These are phyloP conservation scores for Fraxinus pennsylvanica DNA, from an alignment of 257 asterid species.

Conservation along the genomic window DNA sequence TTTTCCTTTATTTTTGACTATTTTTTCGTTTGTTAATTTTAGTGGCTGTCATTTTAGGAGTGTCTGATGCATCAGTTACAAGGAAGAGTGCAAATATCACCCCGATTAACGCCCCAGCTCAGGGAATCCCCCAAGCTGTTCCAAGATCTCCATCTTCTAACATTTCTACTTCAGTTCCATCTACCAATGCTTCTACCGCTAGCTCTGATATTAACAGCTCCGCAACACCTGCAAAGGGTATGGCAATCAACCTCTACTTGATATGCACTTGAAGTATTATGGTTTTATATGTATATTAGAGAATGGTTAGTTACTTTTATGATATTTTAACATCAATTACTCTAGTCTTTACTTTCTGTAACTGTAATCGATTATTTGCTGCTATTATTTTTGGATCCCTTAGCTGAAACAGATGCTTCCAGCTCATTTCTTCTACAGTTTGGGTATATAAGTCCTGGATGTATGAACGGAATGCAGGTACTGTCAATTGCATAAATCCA, in stretches of 20 bases:
- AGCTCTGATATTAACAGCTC: constrained; percentile 35
- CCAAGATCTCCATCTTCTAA: constrained; percentile 52
- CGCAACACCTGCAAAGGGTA: constrained; percentile 67
- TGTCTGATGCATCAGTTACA: constrained; percentile 38
- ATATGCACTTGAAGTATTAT: constrained; percentile 1
- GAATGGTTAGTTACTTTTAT: too few species aligned
- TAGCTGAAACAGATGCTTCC: constrained; percentile 61
- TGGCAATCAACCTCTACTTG: constrained; percentile 27
- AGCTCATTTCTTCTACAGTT: constrained; percentile 74
- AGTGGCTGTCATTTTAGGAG: constrained; percentile 34
- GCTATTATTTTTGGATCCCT: constrained; percentile 20
- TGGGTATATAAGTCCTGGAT: constrained; percentile 84
- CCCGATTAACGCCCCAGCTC: constrained; percentile 42
- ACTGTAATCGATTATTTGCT: constrained; percentile 21
- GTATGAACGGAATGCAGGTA: constrained; percentile 85
- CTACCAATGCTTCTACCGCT: constrained; percentile 44
- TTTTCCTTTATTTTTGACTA: too few species aligned
- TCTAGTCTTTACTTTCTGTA: constrained; percentile 12
- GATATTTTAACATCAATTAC: not conserved
- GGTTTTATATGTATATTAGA: too few species aligned
- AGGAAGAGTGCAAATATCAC: constrained; percentile 32
- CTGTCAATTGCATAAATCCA: constrained; percentile 12
- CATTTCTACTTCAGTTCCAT: constrained; percentile 44
- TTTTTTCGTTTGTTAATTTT: not conserved
- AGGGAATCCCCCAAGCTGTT: constrained; percentile 45